Base-by-base conservation (phyloP, 306 rosid genomes). In the Cucurbita moschata region DNA sequence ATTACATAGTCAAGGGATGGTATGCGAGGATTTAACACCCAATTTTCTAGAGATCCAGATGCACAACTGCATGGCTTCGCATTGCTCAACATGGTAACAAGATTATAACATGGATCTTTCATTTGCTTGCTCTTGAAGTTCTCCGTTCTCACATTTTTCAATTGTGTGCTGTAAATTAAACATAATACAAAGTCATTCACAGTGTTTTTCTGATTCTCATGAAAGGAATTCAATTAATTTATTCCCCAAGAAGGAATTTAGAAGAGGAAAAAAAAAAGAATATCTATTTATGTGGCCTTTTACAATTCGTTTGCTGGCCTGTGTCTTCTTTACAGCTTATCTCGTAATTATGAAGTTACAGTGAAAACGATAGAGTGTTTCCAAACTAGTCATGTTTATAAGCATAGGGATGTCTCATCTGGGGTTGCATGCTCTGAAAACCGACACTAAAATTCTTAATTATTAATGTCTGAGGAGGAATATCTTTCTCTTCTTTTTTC, bases 331-430 rank as follows among this genome's bases (percentile, higher is more conserved):
- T 70, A 70, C 74, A 70, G 60, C 74, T 51, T 70, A 70, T 16
- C 57, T 70, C 21, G 47, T 50, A 51, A 70, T 70, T 70, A 70
- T 70, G 58, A 49, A 69, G 73, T 46, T 23, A 69, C 73, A 47
- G 74, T 70, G 19, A 14, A 70, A 70, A 70, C 30, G 46, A 70
- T 46, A 46, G 19, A 70, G 57, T 70, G 44, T 70, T 70, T 50
- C 44, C 59, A 50, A 70, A 70, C 9, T 43, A 50, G 74, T 70
- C 74, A 70, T 70, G 74, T 70, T 70, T 26, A 70, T 70, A 49
- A 70, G 74, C 74, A 70, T 70, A 70, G 74, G 74, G 74, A 70
- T 70, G 74, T 70, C 40, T 70, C 74, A 15, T 35, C 59, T 70
- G 74, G 60, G 74, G 74, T 49, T 70, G 51, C 74, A 70, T 70